Base-by-base conservation (phyloP, 1,284 basidiomycete genomes). In the Spongiforma sp. region DNA sequence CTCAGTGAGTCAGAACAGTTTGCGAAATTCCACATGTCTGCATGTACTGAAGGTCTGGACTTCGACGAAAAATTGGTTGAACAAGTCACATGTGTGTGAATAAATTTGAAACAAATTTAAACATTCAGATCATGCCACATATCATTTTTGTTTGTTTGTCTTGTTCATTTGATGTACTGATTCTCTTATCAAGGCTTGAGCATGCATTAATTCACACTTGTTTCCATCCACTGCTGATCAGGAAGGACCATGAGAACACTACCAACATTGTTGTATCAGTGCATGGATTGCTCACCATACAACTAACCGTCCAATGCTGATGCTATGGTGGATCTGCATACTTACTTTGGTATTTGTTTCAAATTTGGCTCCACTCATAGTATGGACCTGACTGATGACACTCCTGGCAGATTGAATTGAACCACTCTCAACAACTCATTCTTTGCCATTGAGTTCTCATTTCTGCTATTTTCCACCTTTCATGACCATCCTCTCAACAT, bases 181-280 rank as follows among this genome's bases (percentile, higher is more conserved):
- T 30, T 34, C 37, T 28, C 2, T 60, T 28, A 32, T 53, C 12
- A 39, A 57, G 69, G 67, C 58, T 67, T 14, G 50, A 69, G 62
- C 50, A 5, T 3, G 56, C 56, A n/a, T n/a, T n/a, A n/a, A 8
- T 62, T 69, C 8, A 55, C 57, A 12, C 62, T 69, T 33, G 54
- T 69, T 59, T 12, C 2, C 15, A 63, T 12, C 54, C 17, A 34
- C 24, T 21, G 15, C 17, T 65, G 39, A 50, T 2, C 1, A 65
- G 48, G 33, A 65, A 65, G 36, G 58, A 39, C 11, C 10, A 43
- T 1, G 21, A 53, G 26, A 65, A 65, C 4, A 61, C 63, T n/a
- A 39, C 54, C 26, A 28, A 65, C 46, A 43, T 65, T n/a, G 60
- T 64, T 41, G 2, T 17, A 10, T 59, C n/a, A n/a, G 28, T 32